Evolutionary conservation across 495 filamentous ascomycete genomes (phyloP), one percentile per base, ranked within the genome.

Genomic region (Eremomyces bilateralis): DNA sequence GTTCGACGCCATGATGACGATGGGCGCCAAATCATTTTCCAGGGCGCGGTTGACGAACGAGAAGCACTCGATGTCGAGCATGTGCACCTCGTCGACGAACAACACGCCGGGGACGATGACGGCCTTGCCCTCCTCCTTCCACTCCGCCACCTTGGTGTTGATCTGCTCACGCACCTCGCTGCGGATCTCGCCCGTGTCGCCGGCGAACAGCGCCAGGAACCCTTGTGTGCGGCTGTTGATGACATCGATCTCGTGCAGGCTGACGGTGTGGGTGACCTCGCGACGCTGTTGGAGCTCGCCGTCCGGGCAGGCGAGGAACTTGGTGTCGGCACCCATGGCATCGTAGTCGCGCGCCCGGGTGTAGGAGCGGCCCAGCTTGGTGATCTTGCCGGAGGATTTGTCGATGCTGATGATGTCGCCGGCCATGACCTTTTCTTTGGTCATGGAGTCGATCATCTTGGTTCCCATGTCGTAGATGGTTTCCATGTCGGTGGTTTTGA

Each of bases 1-100:
- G 56, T 99, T 99, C 64, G 78, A 88, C n/a, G 88, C 88, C 83
- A 99, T 94, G 56, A 99, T 95, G 53, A 99, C 84, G 48, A 99
- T 88, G 21, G 88, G 88, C 1, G 85, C 80, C 13, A 99, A 65
- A 42, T 93, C 83, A 16, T 76, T 76, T 52, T 99, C 88, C 16
- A 95, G 64, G 3, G 88, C 88, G 19, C 90, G 78, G 63, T 99
- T 99, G 63, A 99, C 75, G 62, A 82, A 99, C 29, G 80, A 84
- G 60, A 91, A 99, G 60, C 88, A 94, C 49, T 99, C 88, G 42
- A 94, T 92, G 52, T 99, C 88, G 15, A 99, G 76, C 88, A 95
- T 95, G 61, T 99, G 88, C 1, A 99, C 84, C 57, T 99, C 88
- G 46, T 99, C 88, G 45, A 99, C 91, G 62, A 99, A 99, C 6